These are phyloP conservation scores for Termitomyces sp. DNA, from an alignment of 768 basidiomycete species.

Conservation along the genomic window DNA sequence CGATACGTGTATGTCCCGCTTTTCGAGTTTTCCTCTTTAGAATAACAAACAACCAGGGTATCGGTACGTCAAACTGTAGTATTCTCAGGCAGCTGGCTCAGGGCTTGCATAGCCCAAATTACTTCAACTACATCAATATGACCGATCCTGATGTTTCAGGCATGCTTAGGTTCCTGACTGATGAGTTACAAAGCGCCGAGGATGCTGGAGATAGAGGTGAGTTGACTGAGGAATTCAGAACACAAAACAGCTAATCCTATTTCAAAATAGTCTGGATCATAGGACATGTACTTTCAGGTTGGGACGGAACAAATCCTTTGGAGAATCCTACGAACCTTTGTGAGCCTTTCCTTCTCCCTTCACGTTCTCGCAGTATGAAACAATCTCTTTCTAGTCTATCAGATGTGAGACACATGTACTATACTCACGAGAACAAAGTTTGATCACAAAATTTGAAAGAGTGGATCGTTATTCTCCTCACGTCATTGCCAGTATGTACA, in stretches of 20 bases:
- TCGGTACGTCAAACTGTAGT: conserved; percentile 18
- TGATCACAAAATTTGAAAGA: conserved; percentile 24
- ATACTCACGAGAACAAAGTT: background rate
- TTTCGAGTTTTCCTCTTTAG: too few species aligned
- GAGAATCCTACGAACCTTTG: conserved; percentile 65
- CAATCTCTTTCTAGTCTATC: conserved; percentile 23
- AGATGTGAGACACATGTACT: conserved; percentile 26
- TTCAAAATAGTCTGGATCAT: conserved; percentile 38
- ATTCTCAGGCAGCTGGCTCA: background rate
- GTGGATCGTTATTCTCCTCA: conserved; percentile 77
- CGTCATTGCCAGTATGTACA: conserved; percentile 61
- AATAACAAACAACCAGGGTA: conserved; percentile 23
- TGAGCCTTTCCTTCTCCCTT: conserved; percentile 25
- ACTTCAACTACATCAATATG: conserved; percentile 75
- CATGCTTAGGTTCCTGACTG: conserved; percentile 72
- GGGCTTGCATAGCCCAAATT: conserved; percentile 45
- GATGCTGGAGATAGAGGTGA: conserved; percentile 67
- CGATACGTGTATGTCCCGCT: conserved; percentile 53
- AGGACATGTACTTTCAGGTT: conserved; percentile 55
- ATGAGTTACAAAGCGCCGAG: conserved; percentile 75
- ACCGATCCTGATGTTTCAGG: conserved; percentile 65
- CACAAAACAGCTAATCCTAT: conserved; percentile 33
- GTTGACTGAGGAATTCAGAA: background rate
- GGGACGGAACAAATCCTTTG: conserved; percentile 69
- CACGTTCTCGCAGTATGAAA: background rate